Base-by-base conservation (phyloP, 2,329 filamentous ascomycete species). In the Monilinia vaccinii-corymbosi region DNA sequence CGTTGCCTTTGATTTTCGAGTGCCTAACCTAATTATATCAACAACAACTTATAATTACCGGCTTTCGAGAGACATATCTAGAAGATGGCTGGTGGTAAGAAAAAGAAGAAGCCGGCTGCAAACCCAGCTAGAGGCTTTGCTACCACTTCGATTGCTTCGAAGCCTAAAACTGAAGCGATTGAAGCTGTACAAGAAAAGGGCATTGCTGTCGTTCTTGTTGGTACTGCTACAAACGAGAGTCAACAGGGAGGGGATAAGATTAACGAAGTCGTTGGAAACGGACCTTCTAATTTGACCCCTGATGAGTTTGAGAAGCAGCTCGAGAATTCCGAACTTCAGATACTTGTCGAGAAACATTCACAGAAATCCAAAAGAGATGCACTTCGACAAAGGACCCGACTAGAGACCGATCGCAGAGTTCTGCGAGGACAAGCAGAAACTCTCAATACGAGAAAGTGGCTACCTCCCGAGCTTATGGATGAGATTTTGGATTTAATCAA, bases 101-200 rank as follows among this genome's bases (percentile, higher is more conserved):
- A 90, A 75, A 96, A 96, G 77, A 96, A 97, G 79, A 97, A 97
- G 81, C 81, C 88, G 59, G 83, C 84, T 31, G 83, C 87, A 36
- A 97, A 97, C 74, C 90, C 92, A 62, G 91, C 91, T 44, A 82
- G 94, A 73, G 94, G 92, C 21, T 96, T 97, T 76, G 91, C 93
- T 65, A 99, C 94, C 6, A 95, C 90, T 14, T 97, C 93, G 1
- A 82, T 96, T 62, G 90, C 91, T 47, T 95, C 91, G 28, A 96
- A 92, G 68, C 80, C 85, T 10, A 81, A 89, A 71, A 78, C 82
- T 49, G 91, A 93, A 70, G 64, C 73, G 61, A 71, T 75, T 42
- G 73, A 75, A 46, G 40, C 49, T 55, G 23, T 25, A 6, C 31
- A 52, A 18, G 38, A 59, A 46, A 59, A 59, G 48, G 64, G 68